Evolutionary conservation across 2,329 filamentous ascomycete species (phyloP).

Genomic region (Sporothrix curviconia): DNA sequence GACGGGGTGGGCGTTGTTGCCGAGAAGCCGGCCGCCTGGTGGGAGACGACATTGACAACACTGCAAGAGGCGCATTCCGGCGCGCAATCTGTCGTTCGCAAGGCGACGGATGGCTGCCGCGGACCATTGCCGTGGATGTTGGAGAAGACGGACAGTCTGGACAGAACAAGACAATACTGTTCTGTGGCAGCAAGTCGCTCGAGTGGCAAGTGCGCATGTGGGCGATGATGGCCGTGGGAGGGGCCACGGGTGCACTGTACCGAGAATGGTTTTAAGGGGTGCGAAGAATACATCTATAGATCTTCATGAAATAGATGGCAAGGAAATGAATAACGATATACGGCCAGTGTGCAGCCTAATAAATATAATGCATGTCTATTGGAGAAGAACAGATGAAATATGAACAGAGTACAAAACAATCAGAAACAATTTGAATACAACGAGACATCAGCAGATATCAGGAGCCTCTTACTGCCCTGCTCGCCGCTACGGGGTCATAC

Average conservation of each 20-base stretch:
- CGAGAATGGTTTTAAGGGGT: background rate
- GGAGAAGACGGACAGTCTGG: background rate
- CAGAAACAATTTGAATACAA: too few species aligned
- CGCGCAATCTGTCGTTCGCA: background rate
- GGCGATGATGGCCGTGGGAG: slow-evolving; percentile 11
- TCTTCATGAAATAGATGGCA: too few species aligned
- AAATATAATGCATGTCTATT: too few species aligned
- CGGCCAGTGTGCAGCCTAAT: too few species aligned
- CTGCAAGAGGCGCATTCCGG: background rate
- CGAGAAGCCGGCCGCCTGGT: slow-evolving; percentile 16
- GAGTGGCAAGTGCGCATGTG: slow-evolving; percentile 25
- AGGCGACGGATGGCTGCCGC: slow-evolving; percentile 14
- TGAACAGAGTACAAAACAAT: too few species aligned
- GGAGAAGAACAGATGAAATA: too few species aligned
- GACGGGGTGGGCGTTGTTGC: slow-evolving; percentile 7
- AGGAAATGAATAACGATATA: too few species aligned
- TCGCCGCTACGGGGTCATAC: too few species aligned
- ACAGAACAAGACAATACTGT: slow-evolving; percentile 14
- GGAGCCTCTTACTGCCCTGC: too few species aligned
- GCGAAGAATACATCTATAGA: background rate
- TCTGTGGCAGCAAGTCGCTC: slow-evolving; percentile 23
- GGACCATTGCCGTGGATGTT: background rate
- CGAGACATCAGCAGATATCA: too few species aligned
- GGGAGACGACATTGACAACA: slow-evolving; percentile 4
- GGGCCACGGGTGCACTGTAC: slow-evolving; percentile 10